Evolutionary conservation across 345 rosid genomes (phyloP), one percentile per base, ranked within the genome.

Genomic region (Cochlearia excelsa): DNA sequence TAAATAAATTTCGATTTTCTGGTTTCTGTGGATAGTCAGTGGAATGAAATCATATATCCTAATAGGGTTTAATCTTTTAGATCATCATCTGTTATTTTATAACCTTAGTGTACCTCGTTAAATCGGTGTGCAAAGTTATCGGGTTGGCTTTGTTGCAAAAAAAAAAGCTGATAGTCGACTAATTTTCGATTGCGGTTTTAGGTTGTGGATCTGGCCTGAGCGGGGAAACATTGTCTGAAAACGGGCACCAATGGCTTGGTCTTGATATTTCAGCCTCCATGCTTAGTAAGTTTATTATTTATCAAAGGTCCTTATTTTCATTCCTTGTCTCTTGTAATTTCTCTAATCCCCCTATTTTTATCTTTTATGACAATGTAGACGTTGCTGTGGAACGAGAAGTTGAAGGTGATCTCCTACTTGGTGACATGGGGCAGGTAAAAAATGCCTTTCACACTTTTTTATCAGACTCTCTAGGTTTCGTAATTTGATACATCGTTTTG

Each of bases 141-240:
- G 23, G 23, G 23, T 16, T 16, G 23, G 23, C 0, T 16, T 16
- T 16, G 23, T 16, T 16, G 23, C 0, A 16, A 16, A 16, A 16
- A 16, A 16, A 16, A 16, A 16, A 16, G 23, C 23, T 16, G 23
- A 16, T 16, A 16, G 23, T 16, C 23, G 23, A 16, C 23, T 16
- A 16, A 33, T 3, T 5, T 33, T 33, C 35, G 35, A 33, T 33
- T 33, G 35, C 35, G 35, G 34, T 26, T 66, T 73, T 31, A 89
- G 97, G 99, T 9, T 93, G 97, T 30, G 96, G 99, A 66, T 93
- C 99, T 34, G 95, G 99, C 29, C 79, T 93, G 43, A 87, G 96
- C 66, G 95, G 97, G 45, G 96, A 89, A 83, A 84, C 96, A 11
- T 55, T 93, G 31, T 77, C 96, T 47, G 99, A 89, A 58, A 66